A percentile compares a stretch with the other conserved stretches of the same genome.
phyloP scores from a whole-genome alignment of 345 rosid genomes.

The Eucalyptus viminalis region DNA sequence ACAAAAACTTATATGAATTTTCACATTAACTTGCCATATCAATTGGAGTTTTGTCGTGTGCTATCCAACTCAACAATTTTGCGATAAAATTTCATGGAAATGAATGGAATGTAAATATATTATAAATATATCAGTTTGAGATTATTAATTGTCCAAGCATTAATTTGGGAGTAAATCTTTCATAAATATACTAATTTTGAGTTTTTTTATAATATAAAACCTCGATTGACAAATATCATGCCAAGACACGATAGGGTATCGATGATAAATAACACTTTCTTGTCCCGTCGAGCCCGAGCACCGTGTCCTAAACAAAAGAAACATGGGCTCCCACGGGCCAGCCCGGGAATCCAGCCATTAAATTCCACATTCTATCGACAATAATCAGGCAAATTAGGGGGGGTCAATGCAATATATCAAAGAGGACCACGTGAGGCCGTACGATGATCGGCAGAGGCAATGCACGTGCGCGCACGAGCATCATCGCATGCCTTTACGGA shows the following conservation, averaged over 20 bases:
- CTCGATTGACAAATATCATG: background rate
- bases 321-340: background rate
- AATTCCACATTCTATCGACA: background rate
- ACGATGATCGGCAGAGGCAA: background rate
- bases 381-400: background rate
- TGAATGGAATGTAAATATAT: too few species aligned
- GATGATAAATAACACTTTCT: background rate
- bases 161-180: too few species aligned
- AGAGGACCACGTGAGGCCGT: background rate
- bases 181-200: background rate
- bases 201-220: too few species aligned
- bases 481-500: background rate
- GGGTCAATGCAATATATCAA: background rate
- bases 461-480: background rate
- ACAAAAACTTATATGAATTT: background rate
- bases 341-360: background rate
- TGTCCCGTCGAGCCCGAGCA: background rate
- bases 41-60: fast-evolving
- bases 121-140: too few species aligned
- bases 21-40: background rate
- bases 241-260: background rate
- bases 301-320: background rate
- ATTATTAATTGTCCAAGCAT: too few species aligned
- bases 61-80: fast-evolving
- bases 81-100: fast-evolving